Base-by-base conservation (phyloP, 768 basidiomycete genomes). In the Pleurotus eryngii region DNA sequence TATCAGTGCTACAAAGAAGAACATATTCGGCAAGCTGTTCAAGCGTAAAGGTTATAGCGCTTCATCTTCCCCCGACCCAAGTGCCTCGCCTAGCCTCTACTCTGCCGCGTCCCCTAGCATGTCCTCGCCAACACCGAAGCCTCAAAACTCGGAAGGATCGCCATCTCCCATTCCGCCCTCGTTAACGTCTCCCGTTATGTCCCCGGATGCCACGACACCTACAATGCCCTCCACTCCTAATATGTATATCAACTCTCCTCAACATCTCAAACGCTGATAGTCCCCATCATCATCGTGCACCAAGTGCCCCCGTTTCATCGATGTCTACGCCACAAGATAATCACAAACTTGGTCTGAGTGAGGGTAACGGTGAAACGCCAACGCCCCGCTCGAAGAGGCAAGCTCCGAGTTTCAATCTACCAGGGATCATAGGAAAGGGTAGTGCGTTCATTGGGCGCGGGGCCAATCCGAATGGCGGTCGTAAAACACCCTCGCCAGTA, bases 1-100 rank as follows among this genome's bases (percentile, higher is more conserved):
- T 12, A 38, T 11, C 17, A 5, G 26, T 50, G 74, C 61, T 62
- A 67, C 57, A 81, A 85, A 58, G 73, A 82, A 18, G 18, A 86
- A 82, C 60, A 80, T 92, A 17, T 88, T 92, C 60, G 79, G 85
- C 24, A 87, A 81, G 65, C 71, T 92, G 35, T 92, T 92, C 76
- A 87, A 81, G 66, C 82, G 79, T 64, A 83, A 79, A 62, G 73
- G 72, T 26, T 63, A 18, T 18, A 61, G 59, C 42, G 35, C 56
- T 2, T 11, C 56, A 8, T 27, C 51, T 35, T 24, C 59, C 5
- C 59, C 55, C 27, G 43, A 57, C 46, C 18, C 40, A 1, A 59
- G 55, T 46, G 35, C 58, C 12, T 49, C 54, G 37, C 46, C 58
- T 6, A 57, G 7, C 12, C 39, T 50, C 40, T 50, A 40, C 26